A percentile compares a stretch with the other conserved stretches of the same genome.
Evolutionary conservation across 2,329 filamentous ascomycete species (phyloP).

Genomic region (Calonectria pseudoturangicola): DNA sequence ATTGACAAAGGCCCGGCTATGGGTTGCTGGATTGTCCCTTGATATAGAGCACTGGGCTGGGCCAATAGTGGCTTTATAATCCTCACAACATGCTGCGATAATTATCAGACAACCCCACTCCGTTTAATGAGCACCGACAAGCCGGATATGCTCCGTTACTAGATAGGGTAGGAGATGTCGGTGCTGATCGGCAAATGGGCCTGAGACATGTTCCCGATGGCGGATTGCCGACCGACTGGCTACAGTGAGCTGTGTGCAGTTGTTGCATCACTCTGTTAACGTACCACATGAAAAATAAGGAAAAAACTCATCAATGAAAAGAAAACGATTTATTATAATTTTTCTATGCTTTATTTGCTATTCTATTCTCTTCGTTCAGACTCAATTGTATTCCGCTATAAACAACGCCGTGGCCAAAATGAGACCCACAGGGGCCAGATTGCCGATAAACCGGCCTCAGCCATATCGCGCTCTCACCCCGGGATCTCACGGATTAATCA

Average conservation of each 20-base stretch:
- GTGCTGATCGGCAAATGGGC: constrained; percentile 15
- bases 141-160: not conserved
- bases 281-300: too few species aligned
- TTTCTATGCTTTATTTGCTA: too few species aligned
- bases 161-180: constrained; percentile 11
- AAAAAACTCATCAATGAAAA: too few species aligned
- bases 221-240: not conserved
- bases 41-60: not conserved
- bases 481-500: not conserved
- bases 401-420: too few species aligned
- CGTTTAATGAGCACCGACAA: constrained; percentile 14
- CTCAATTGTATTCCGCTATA: not conserved
- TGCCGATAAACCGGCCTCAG: not conserved
- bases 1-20: not conserved
- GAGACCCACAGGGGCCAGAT: not conserved
- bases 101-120: constrained; percentile 11
- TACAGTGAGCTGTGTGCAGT: too few species aligned
- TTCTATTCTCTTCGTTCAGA: too few species aligned
- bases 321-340: too few species aligned
- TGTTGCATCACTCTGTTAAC: too few species aligned
- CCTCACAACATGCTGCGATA: not conserved
- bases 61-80: constrained; percentile 3
- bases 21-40: not conserved
- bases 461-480: not conserved
- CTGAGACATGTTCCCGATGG: constrained; percentile 3